Base-by-base conservation (phyloP, 352 stramenopile genomes). In the Ophiocytium majus region DNA sequence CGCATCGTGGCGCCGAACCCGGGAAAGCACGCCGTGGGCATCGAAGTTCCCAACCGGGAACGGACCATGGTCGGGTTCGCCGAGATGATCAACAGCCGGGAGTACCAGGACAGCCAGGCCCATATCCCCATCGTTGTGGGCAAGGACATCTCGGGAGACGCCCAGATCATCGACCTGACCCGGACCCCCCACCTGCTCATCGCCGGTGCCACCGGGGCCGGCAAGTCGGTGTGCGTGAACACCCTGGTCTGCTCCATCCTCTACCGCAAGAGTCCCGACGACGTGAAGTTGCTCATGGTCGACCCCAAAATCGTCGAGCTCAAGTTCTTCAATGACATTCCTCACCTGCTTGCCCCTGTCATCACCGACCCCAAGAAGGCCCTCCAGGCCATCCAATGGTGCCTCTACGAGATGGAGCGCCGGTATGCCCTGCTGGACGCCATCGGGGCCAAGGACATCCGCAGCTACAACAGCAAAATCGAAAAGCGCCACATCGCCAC, bases 261-360 rank as follows among this genome's bases (percentile, higher is more conserved):
- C 28, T 71, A 71, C 28, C 23, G 28, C 19, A 71, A 71, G 28
- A 23, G 28, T 71, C 57, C 57, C 28, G 23, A 23, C 19, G 19
- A 71, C 23, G 23, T 71, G 57, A 71, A 71, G 57, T 71, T 71
- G 23, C 19, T 71, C 23, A 23, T 71, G 57, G 57, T 71, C 19
- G 57, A 71, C 28, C 57, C 57, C 19, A 71, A 71, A 71, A 71
- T 23, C 23, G 57, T 71, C 19, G 57, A 71, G 57, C 57, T 71
- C 23, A 23, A 23, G 28, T 23, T 71, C 57, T 71, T 23, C 28
- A 71, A 71, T 71, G 28, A 23, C 57, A 71, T 71, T 71, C 19
- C 23, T 23, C 57, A 71, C 28, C 28, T 71, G 23, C 57, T 71
- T 23, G 57, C 57, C 19, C 19, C 57, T 23, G 28, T 71, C 57